Conservation (phyloP, 108 stramenopile genomes). For the Epithemia pelagica region DNA sequence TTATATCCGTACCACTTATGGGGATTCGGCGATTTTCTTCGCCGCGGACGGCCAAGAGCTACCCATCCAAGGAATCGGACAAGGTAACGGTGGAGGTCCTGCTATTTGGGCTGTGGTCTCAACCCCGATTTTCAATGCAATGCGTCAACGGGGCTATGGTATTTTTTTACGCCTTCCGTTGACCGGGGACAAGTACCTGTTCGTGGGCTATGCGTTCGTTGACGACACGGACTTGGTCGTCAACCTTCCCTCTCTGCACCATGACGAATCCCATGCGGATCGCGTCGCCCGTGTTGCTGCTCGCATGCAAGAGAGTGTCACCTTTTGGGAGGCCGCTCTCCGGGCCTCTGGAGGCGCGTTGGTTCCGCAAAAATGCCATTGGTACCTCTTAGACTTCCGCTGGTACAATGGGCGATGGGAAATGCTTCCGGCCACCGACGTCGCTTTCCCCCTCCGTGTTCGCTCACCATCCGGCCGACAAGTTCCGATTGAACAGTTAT, state of each 20-base stretch:
- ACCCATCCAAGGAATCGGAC: conserved; percentile 6
- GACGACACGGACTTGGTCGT: conserved; percentile 22
- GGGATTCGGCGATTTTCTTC: conserved; percentile 1
- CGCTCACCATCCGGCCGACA: not conserved
- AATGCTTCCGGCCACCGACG: too few species aligned
- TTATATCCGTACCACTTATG: conserved; percentile 12
- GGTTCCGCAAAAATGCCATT: conserved; percentile 5
- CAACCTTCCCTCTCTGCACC: too few species aligned
- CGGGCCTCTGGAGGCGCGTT: conserved; percentile 10
- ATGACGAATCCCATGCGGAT: not conserved
- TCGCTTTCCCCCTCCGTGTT: not conserved
- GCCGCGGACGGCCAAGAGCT: not conserved
- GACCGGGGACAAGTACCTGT: not conserved
- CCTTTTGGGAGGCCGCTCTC: conserved; percentile 7
- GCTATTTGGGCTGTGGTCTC: conserved; percentile 26
- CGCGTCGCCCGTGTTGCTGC: not conserved
- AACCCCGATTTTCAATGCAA: conserved; percentile 12
- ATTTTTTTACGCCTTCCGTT: not conserved
- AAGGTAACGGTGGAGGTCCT: conserved; percentile 36
- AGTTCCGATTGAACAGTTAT: not conserved
- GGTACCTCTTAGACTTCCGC: conserved; percentile 9
- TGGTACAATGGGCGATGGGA: conserved; percentile 1
- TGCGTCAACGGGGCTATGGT: conserved; percentile 9
- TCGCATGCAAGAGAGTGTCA: conserved; percentile 6
- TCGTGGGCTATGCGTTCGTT: conserved; percentile 19